phyloP scores from a whole-genome alignment of 2,329 filamentous ascomycete species.

The Cordyceps militaris region DNA sequence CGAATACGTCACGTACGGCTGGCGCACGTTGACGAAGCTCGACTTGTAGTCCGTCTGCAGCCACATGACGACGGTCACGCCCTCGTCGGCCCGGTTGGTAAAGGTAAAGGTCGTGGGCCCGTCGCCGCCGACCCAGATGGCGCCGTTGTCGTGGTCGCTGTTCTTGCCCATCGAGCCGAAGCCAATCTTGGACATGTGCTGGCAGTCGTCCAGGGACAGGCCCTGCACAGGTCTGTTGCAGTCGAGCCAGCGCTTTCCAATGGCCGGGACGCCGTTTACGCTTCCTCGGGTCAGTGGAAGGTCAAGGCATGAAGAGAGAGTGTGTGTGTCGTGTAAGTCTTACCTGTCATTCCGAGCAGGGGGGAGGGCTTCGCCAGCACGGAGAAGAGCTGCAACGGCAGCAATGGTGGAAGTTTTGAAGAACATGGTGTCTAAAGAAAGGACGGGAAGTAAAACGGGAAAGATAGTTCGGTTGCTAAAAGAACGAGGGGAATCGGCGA shows the following conservation, averaged over 20 bases:
- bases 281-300: neutral
- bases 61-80: conserved; percentile 24
- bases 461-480: neutral
- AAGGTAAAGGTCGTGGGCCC: conserved; percentile 25
- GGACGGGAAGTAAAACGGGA: neutral
- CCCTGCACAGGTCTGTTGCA: conserved; percentile 18
- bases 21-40: conserved; percentile 23
- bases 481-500: neutral
- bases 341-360: neutral
- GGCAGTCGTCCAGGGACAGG: conserved; percentile 21
- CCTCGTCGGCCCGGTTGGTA: conserved; percentile 19
- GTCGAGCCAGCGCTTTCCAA: conserved; percentile 1
- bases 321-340: neutral
- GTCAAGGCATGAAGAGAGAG: neutral
- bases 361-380: neutral
- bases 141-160: conserved; percentile 16
- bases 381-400: conserved; percentile 2
- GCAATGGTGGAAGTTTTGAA: conserved; percentile 2
- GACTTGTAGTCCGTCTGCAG: conserved; percentile 17
- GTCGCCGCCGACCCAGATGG: conserved; percentile 25
- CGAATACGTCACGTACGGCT: conserved; percentile 30
- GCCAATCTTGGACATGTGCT: conserved; percentile 23
- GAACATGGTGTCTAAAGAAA: neutral
- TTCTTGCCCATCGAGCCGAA: conserved; percentile 22
- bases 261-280: neutral